Percentiles rank a stretch among this genome's conserved stretches.
Evolutionary conservation across 2,329 filamentous ascomycete species (phyloP).

Genomic region (Onygenales sp.): DNA sequence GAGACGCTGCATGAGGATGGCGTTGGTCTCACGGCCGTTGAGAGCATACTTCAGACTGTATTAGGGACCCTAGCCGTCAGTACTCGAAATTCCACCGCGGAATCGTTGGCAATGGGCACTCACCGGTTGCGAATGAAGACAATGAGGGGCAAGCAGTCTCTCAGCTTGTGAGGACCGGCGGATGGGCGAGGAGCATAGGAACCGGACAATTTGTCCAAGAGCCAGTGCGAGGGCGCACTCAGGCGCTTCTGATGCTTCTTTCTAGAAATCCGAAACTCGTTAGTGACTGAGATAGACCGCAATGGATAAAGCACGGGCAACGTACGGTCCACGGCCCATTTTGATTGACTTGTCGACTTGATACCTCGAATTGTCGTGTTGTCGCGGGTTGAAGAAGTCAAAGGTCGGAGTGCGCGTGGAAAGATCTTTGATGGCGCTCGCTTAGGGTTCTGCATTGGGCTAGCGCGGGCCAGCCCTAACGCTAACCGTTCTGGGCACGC

Average conservation of each 20-base stretch:
- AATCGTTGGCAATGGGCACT: conserved; percentile 11
- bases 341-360: conserved; percentile 28
- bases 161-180: conserved; percentile 95
- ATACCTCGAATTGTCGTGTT: conserved; percentile 9
- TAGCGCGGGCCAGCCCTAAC: background rate
- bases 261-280: conserved; percentile 39
- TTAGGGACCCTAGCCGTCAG: conserved; percentile 9
- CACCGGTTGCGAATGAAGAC: conserved; percentile 83
- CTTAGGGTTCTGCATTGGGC: background rate
- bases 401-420: background rate
- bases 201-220: conserved; percentile 98
- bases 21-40: conserved; percentile 94
- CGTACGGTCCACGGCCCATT: conserved; percentile 53
- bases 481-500: background rate
- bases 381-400: conserved; percentile 8
- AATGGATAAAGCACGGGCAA: conserved; percentile 13
- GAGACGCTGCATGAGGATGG: conserved; percentile 98
- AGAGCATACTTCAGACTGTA: conserved; percentile 98
- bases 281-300: background rate
- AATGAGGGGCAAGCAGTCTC: conserved; percentile 97
- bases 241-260: conserved; percentile 99
- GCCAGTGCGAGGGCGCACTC: conserved; percentile 98
- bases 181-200: conserved; percentile 62
- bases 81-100: conserved; percentile 6
- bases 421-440: background rate